Conservation (phyloP, 768 basidiomycete genomes). For the Rhodotorula toruloides region DNA sequence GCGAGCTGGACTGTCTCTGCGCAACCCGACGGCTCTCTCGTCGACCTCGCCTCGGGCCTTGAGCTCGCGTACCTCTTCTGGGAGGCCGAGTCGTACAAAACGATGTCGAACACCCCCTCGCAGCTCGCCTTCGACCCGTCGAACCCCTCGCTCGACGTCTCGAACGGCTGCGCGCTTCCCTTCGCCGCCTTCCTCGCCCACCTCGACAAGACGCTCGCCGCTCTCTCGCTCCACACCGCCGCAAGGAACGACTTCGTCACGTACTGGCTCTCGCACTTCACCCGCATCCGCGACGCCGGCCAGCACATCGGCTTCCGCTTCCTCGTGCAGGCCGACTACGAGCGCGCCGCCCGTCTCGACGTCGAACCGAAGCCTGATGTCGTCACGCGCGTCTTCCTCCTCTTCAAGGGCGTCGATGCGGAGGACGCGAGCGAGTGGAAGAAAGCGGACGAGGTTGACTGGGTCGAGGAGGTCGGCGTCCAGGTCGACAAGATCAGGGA, state of each 20-base stretch:
- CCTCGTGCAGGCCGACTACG: conserved; percentile 51
- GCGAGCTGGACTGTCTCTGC: conserved; percentile 47
- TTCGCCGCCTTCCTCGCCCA: conserved; percentile 46
- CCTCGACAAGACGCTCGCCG: conserved; percentile 46
- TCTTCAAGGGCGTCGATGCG: conserved; percentile 1
- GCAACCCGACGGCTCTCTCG: conserved; percentile 45
- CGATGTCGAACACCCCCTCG: no score
- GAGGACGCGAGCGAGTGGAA: neutral
- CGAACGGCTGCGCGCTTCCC: conserved; percentile 46
- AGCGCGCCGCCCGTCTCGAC: conserved; percentile 48
- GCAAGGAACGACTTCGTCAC: conserved; percentile 54
- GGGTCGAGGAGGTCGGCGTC: conserved; percentile 1
- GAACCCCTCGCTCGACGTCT: neutral
- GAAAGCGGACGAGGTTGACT: conserved; percentile 11
- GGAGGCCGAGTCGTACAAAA: conserved; percentile 46
- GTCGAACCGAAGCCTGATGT: conserved; percentile 51
- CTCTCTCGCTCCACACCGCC: conserved; percentile 50
- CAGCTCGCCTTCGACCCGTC: conserved; percentile 19
- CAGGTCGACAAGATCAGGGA: neutral
- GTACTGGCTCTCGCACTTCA: conserved; percentile 53
- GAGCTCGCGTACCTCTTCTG: conserved; percentile 50
- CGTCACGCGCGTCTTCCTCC: conserved; percentile 40
- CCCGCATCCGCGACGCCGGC: conserved; percentile 44
- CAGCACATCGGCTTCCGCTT: conserved; percentile 52
- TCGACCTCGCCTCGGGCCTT: conserved; percentile 43